A percentile compares a stretch with the other conserved stretches of the same genome.
Evolutionary conservation across 2,329 filamentous ascomycete species (phyloP).

Genomic region (Cadophora luteo-olivacea): DNA sequence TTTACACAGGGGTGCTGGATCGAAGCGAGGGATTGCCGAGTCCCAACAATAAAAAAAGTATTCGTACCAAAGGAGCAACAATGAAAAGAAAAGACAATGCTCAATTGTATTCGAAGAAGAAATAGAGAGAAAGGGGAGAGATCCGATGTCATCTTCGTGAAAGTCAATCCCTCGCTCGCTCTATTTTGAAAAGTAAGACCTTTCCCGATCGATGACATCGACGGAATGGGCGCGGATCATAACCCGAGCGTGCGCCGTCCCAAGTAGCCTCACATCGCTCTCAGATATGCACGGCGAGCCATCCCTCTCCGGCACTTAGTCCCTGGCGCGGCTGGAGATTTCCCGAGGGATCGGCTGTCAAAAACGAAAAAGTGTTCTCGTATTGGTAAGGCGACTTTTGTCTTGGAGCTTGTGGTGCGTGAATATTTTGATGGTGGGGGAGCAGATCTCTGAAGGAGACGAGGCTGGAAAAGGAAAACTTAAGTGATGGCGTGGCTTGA

Average conservation of each 20-base stretch:
- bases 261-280: not conserved
- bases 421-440: not conserved
- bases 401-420: not conserved
- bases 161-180: not conserved
- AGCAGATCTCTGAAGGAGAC: not conserved
- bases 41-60: not conserved
- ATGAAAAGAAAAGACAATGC: not conserved
- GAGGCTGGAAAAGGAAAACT: not conserved
- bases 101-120: not conserved
- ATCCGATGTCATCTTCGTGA: not conserved
- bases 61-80: not conserved
- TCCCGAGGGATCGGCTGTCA: not conserved
- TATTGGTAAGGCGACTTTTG: not conserved
- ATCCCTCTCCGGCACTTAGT: not conserved
- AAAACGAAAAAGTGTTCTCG: not conserved
- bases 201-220: conserved; percentile 17
- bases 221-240: not conserved
- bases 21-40: conserved; percentile 16
- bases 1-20: not conserved
- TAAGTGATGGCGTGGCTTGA: not conserved
- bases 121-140: not conserved
- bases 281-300: not conserved
- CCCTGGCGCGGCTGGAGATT: not conserved
- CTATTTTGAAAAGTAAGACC: conserved; percentile 1
- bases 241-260: conserved; percentile 7